A percentile compares a stretch with the other conserved stretches of the same genome.
phyloP scores from a whole-genome alignment of 2,329 filamentous ascomycete species.

The Fusarium acutatum region DNA sequence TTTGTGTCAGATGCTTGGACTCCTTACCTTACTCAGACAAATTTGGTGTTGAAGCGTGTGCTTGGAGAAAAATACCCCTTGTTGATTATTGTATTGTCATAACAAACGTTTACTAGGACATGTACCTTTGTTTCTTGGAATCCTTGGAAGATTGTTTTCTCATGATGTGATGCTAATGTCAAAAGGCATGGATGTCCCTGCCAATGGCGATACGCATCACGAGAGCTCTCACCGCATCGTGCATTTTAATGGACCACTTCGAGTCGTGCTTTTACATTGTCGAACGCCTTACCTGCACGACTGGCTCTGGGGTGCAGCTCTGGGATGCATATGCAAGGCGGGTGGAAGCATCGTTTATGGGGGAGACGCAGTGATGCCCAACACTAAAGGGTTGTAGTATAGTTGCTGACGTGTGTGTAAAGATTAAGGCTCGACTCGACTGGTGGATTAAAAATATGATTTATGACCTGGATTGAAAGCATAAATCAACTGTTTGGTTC shows the following conservation, averaged over 20 bases:
- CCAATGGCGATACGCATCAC: not conserved
- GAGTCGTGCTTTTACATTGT: slow-evolving; percentile 8
- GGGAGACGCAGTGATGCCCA: slow-evolving; percentile 40
- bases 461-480: not conserved
- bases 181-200: slow-evolving; percentile 10
- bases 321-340: slow-evolving; percentile 15
- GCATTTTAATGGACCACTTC: not conserved
- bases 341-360: slow-evolving; percentile 11
- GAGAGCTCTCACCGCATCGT: slow-evolving; percentile 15
- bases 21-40: slow-evolving; percentile 13
- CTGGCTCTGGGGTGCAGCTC: slow-evolving; percentile 31
- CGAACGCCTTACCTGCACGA: slow-evolving; percentile 27
- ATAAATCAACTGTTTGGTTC: not conserved
- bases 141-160: not conserved
- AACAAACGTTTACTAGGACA: slow-evolving; percentile 19
- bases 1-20: slow-evolving; percentile 4
- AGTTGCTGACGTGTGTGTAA: slow-evolving; percentile 27
- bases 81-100: slow-evolving; percentile 22
- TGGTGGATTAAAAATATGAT: not conserved
- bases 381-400: slow-evolving; percentile 18
- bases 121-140: slow-evolving; percentile 27
- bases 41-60: slow-evolving; percentile 31
- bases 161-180: slow-evolving; percentile 14
- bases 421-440: not conserved
- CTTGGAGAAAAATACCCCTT: slow-evolving; percentile 36